Base-by-base conservation (phyloP, 2,329 filamentous ascomycete species). In the Boeremia exigua region DNA sequence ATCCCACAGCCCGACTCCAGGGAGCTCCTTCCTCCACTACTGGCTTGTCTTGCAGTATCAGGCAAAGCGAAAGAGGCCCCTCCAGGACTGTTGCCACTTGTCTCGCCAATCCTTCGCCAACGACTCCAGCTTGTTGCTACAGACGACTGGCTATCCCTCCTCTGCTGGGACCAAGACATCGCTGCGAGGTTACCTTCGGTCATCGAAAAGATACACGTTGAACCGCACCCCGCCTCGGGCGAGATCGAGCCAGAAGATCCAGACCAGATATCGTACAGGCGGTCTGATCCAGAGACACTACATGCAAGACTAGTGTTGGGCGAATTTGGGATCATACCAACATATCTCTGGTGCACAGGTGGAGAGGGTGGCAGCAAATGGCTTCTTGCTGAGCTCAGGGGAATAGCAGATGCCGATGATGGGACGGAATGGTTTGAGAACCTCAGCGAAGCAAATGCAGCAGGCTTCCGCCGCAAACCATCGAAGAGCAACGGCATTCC, bases 191-290 rank as follows among this genome's bases (percentile, higher is more conserved):
- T 94, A 15, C 80, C 82, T n/a, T 79, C 84, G 54, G 78, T 88
- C 12, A 86, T 86, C 29, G 82, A 83, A 63, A 82, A 83, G 52
- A 84, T 89, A 48, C 78, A 82, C 40, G 79, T 94, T 29, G 89
- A 93, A 72, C 89, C 89, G n/a, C 91, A 95, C 67, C 91, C 91
- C 3, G 86, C 89, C 4, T 92, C 89, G 2, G 90, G 90, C 49
- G 90, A 93, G 73, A 84, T 94, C 49, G 90, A 94, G 76, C 76
- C 93, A 17, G 87, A 90, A 53, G 88, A 91, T 53, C 82, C 85
- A 7, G 80, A 85, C 56, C 80, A 82, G 27, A 78, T 85, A 30
- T 81, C 83, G 48, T 94, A 88, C 76, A 81, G 85, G 56, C 81
- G 89, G n/a, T 72, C 91, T 32, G 91, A 95, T 67, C 77, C 84